These are phyloP conservation scores for Mycena galericulata DNA, from an alignment of 768 basidiomycete genomes.

Conservation along the genomic window DNA sequence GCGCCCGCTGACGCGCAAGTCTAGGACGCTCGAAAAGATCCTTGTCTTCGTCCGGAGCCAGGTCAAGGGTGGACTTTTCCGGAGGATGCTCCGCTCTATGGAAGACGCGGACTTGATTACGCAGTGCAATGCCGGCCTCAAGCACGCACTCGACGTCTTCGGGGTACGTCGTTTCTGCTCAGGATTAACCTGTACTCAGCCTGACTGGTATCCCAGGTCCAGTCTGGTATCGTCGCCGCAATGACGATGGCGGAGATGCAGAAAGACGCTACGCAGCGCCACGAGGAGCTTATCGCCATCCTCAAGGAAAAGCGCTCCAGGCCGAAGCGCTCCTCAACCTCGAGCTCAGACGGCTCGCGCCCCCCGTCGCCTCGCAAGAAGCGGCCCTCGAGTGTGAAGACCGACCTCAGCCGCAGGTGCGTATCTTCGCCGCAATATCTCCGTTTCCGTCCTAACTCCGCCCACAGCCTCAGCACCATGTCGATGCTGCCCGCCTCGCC, in stretches of 20 bases:
- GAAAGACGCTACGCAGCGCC: constrained; percentile 26
- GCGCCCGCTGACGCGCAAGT: neutral
- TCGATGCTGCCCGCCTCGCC: constrained; percentile 28
- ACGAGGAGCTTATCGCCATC: constrained; percentile 32
- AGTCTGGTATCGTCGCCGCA: constrained; percentile 28
- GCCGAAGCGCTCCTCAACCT: constrained; percentile 4
- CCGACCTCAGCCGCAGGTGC: constrained; percentile 4
- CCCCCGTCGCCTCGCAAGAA: constrained; percentile 15
- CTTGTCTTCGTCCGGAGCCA: constrained; percentile 23
- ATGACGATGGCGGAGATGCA: constrained; percentile 32
- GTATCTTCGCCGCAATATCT: neutral
- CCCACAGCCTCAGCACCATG: neutral
- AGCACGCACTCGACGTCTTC: constrained; percentile 31
- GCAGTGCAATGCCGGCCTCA: constrained; percentile 25
- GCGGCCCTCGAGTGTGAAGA: constrained; percentile 1
- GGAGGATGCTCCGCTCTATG: constrained; percentile 25
- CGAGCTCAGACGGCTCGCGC: too few species aligned
- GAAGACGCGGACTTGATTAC: constrained; percentile 29
- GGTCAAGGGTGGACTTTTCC: constrained; percentile 17
- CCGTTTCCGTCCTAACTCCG: neutral
- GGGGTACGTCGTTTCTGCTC: constrained; percentile 10
- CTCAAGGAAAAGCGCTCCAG: constrained; percentile 23
- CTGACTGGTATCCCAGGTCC: constrained; percentile 19
- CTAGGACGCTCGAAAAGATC: constrained; percentile 31
- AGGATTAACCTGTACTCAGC: neutral